Conservation (phyloP, 768 basidiomycete species). For the Trametes maxima region DNA sequence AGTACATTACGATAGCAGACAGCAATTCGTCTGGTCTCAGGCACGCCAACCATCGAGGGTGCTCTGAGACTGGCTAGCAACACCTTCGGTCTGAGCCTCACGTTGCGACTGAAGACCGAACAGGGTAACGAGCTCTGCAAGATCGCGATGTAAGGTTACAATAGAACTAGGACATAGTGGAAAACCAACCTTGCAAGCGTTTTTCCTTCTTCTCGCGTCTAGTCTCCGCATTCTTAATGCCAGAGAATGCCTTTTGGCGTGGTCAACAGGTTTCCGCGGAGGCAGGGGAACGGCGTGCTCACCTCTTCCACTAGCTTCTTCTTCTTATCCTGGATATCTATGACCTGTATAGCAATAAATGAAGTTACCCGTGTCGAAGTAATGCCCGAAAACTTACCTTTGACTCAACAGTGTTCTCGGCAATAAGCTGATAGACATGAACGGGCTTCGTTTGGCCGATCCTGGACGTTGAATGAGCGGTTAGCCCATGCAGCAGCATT, state of each 20-base stretch:
- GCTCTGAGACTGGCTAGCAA: constrained; percentile 3
- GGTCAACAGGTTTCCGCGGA: neutral
- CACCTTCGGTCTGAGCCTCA: neutral
- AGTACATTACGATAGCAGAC: neutral
- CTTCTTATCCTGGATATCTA: constrained; percentile 88
- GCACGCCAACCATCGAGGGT: constrained; percentile 22
- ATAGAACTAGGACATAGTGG: neutral
- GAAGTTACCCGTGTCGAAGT: neutral
- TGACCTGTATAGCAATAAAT: constrained; percentile 43
- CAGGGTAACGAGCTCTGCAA: constrained; percentile 59
- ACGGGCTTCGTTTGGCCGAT: constrained; percentile 86
- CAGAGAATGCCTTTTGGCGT: constrained; percentile 73
- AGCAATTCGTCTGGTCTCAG: neutral
- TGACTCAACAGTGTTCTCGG: constrained; percentile 86
- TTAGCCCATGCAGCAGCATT: neutral
- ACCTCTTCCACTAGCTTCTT: constrained; percentile 79
- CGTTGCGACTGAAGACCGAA: constrained; percentile 47
- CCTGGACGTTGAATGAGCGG: constrained; percentile 33
- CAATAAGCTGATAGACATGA: constrained; percentile 87
- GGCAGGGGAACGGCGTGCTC: neutral
- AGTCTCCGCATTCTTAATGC: constrained; percentile 75
- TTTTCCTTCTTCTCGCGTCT: constrained; percentile 79
- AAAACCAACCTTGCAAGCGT: constrained; percentile 66
- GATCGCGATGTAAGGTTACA: neutral
- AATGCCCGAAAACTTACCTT: constrained; percentile 48